Evolutionary conservation across 768 basidiomycete species (phyloP).

Genomic region (Lactifluus pinguis): DNA sequence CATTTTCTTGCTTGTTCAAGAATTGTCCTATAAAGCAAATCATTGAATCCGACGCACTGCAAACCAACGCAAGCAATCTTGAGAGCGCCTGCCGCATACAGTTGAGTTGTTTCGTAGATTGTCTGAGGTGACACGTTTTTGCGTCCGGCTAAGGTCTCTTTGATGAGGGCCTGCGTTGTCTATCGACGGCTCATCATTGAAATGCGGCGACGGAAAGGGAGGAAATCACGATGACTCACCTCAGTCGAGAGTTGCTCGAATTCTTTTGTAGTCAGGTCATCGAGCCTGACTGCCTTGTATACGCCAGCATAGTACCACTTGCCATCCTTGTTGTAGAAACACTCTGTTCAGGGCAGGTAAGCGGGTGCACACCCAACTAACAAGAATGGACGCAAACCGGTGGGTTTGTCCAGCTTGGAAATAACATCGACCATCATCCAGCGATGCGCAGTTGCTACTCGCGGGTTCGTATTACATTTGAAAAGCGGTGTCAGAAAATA

Average conservation of each 20-base stretch:
- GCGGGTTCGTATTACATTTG: constrained; percentile 74
- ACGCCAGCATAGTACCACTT: constrained; percentile 82
- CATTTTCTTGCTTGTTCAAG: constrained; percentile 54
- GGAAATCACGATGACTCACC: constrained; percentile 29
- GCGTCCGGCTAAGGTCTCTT: constrained; percentile 59
- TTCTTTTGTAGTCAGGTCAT: constrained; percentile 56
- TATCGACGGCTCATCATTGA: constrained; percentile 22
- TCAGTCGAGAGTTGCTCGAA: constrained; percentile 60
- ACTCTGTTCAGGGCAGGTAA: constrained; percentile 39
- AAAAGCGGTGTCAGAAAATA: constrained; percentile 65
- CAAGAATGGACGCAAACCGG: constrained; percentile 34
- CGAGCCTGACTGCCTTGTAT: constrained; percentile 58
- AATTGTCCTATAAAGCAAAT: constrained; percentile 51
- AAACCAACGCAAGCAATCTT: constrained; percentile 65
- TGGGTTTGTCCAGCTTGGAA: constrained; percentile 49
- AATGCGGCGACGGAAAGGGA: neutral
- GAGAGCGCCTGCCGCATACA: constrained; percentile 65
- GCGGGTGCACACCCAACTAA: neutral
- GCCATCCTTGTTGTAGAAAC: constrained; percentile 73
- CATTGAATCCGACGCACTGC: constrained; percentile 71
- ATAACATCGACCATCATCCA: constrained; percentile 62
- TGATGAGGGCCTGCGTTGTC: constrained; percentile 59
- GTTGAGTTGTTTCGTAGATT: constrained; percentile 62
- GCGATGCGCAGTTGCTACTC: constrained; percentile 65
- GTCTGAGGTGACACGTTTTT: constrained; percentile 76